phyloP scores from a whole-genome alignment of 345 rosid species.

The Syzygium oleosum region DNA sequence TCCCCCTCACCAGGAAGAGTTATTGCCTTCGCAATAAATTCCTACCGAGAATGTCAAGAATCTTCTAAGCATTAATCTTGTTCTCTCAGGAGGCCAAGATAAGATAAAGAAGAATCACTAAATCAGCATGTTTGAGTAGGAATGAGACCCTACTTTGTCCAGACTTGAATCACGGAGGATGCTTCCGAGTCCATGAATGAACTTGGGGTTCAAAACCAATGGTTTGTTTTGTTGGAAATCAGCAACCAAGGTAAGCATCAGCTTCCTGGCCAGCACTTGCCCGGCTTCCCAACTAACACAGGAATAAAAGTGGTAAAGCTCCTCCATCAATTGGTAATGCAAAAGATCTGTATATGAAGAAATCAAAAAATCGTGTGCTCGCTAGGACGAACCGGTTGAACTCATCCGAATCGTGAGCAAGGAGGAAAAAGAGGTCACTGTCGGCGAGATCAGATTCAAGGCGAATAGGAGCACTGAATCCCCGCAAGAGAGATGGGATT shows the following conservation, averaged over 20 bases:
- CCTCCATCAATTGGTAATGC: not conserved
- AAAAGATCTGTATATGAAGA: not conserved
- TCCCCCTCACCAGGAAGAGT: constrained; percentile 95
- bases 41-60: constrained; percentile 25
- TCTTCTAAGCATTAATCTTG: not conserved
- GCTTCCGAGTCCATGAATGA: constrained; percentile 68
- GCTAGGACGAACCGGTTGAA: constrained; percentile 75
- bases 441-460: constrained; percentile 78
- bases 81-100: not conserved
- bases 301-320: not conserved
- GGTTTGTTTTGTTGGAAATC: constrained; percentile 74
- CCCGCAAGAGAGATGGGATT: constrained; percentile 80
- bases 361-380: not conserved
- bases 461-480: constrained; percentile 91
- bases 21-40: constrained; percentile 83
- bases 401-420: constrained; percentile 90
- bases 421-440: constrained; percentile 82
- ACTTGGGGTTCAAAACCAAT: constrained; percentile 60
- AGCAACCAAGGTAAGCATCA: constrained; percentile 78
- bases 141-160: constrained; percentile 52
- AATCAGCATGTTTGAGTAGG: not conserved
- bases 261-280: constrained; percentile 81
- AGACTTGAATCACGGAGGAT: constrained; percentile 61
- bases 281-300: constrained; percentile 94
- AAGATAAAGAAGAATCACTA: not conserved